Percentiles rank a stretch among this genome's conserved stretches.
Evolutionary conservation across 2,329 filamentous ascomycete species (phyloP).

Genomic region (Thielaviopsis populi): DNA sequence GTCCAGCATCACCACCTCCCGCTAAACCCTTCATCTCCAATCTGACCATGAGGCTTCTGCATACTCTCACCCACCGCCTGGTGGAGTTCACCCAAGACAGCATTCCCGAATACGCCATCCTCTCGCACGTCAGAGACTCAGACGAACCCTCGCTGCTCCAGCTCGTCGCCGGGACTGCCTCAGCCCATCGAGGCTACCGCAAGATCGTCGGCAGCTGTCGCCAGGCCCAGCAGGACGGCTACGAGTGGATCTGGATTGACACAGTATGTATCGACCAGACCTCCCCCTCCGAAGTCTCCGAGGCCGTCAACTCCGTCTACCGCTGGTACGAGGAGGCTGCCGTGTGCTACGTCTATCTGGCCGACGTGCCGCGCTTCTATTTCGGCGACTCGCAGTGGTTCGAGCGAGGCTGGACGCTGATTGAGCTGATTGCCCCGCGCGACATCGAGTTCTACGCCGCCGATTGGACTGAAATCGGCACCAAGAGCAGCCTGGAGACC

Average conservation of each 20-base stretch:
- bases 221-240: constrained; percentile 19
- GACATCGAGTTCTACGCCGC: constrained; percentile 22
- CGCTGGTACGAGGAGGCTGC: constrained; percentile 20
- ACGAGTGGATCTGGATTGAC: constrained; percentile 22
- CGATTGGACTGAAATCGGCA: constrained; percentile 21
- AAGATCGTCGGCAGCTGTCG: constrained; percentile 20
- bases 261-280: constrained; percentile 23
- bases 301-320: constrained; percentile 22
- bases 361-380: constrained; percentile 19
- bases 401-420: constrained; percentile 22
- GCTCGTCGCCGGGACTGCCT: constrained; percentile 16
- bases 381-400: constrained; percentile 20
- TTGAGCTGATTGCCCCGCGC: constrained; percentile 23
- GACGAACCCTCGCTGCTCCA: constrained; percentile 22
- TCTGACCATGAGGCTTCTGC: constrained; percentile 13
- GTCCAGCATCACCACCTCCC: not conserved
- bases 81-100: constrained; percentile 11
- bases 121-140: constrained; percentile 23
- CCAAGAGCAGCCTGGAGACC: constrained; percentile 18
- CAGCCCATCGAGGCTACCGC: constrained; percentile 12
- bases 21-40: not conserved
- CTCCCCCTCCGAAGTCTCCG: constrained; percentile 21
- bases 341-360: constrained; percentile 22
- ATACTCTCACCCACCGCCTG: constrained; percentile 11
- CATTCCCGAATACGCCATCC: constrained; percentile 22